Evolutionary conservation across 768 basidiomycete genomes (phyloP).

Genomic region (Floccularia luteovirens): DNA sequence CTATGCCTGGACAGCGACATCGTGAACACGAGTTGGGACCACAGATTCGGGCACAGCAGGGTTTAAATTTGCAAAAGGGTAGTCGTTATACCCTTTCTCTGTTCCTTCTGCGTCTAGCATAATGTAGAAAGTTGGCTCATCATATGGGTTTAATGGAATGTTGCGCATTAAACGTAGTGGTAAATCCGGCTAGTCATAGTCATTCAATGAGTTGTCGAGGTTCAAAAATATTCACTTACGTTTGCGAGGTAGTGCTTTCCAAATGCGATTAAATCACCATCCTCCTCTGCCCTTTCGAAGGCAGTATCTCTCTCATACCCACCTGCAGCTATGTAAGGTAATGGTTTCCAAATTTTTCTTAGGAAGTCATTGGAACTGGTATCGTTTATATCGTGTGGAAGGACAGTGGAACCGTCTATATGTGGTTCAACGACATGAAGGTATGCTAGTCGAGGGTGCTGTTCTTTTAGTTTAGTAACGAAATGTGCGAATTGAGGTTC

Average conservation of each 20-base stretch:
- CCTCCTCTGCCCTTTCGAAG: conserved; percentile 24
- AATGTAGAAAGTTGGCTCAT: conserved; percentile 23
- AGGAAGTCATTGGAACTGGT: conserved; percentile 31
- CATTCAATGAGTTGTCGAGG: background rate
- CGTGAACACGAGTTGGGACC: too few species aligned
- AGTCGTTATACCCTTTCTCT: conserved; percentile 23
- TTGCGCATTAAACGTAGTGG: conserved; percentile 20
- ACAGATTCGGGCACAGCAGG: too few species aligned
- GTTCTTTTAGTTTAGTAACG: conserved; percentile 22
- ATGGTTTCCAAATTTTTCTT: conserved; percentile 35
- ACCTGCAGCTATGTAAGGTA: conserved; percentile 32
- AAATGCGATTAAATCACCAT: conserved; percentile 21
- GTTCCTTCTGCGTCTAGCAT: conserved; percentile 10
- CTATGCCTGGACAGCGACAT: too few species aligned
- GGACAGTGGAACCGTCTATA: too few species aligned
- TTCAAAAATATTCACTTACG: conserved; percentile 3
- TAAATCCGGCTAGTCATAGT: conserved; percentile 27
- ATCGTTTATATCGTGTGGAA: background rate
- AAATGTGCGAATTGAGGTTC: conserved; percentile 20
- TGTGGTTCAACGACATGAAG: conserved; percentile 32
- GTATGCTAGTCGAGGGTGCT: conserved; percentile 33
- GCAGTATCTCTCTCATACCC: conserved; percentile 35
- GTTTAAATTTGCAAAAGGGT: conserved; percentile 13
- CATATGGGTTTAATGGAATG: conserved; percentile 17
- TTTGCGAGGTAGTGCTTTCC: conserved; percentile 15